These are phyloP conservation scores for Saccharomyces kudriavzevii DNA, from an alignment of 805 yeast genomes.

Conservation along the genomic window DNA sequence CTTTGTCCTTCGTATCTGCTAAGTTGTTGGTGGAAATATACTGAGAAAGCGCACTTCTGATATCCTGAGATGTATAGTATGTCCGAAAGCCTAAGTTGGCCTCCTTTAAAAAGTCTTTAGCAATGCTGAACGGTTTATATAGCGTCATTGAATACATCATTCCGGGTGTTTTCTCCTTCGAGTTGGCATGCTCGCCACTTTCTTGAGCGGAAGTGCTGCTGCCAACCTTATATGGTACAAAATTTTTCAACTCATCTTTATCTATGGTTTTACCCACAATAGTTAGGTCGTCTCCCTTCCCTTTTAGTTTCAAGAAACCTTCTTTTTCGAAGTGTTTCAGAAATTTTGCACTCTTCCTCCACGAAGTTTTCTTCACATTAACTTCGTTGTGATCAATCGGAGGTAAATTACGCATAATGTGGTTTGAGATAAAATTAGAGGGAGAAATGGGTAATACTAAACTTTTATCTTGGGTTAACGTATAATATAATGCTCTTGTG, in stretches of 20 bases:
- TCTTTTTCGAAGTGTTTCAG: slow-evolving; percentile 80
- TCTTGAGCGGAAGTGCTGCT: slow-evolving; percentile 4
- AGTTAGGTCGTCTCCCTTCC: slow-evolving; percentile 73
- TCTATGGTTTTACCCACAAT: slow-evolving; percentile 44
- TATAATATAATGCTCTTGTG: slow-evolving; percentile 59
- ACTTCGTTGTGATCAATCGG: slow-evolving; percentile 45
- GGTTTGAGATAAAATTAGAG: slow-evolving; percentile 66
- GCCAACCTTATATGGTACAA: slow-evolving; percentile 53
- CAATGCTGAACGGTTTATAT: slow-evolving; percentile 50
- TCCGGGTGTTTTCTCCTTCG: slow-evolving; percentile 25
- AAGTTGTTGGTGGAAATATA: slow-evolving; percentile 51
- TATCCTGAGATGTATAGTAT: slow-evolving; percentile 46
- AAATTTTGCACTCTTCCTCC: slow-evolving; percentile 84
- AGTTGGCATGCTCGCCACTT: slow-evolving; percentile 10
- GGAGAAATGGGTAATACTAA: slow-evolving; percentile 60
- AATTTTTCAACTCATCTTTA: slow-evolving; percentile 45
- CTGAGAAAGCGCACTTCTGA: slow-evolving; percentile 43
- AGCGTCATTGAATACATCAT: slow-evolving; percentile 31
- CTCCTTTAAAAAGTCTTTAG: slow-evolving; percentile 40
- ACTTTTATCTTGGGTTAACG: slow-evolving; percentile 45
- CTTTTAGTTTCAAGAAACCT: slow-evolving; percentile 61
- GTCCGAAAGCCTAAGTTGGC: slow-evolving; percentile 31
- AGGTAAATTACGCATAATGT: slow-evolving; percentile 67
- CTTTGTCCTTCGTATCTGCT: slow-evolving; percentile 45
- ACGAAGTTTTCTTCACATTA: slow-evolving; percentile 69